Conservation (phyloP, 1,284 basidiomycete species). For the Pyrrhoderma lamaoense region DNA sequence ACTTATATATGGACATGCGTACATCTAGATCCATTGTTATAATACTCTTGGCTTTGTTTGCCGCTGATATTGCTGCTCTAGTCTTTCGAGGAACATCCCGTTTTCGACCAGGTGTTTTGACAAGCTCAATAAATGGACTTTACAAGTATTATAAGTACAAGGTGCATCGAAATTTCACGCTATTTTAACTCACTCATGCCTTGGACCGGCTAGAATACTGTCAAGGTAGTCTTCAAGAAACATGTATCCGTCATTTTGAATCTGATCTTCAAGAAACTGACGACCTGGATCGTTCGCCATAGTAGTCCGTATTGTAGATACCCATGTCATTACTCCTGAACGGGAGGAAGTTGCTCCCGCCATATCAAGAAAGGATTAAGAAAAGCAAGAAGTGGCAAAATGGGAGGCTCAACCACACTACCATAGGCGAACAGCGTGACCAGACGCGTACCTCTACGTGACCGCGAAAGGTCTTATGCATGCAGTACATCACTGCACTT, state of each 20-base stretch:
- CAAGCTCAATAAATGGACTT: slow-evolving; percentile 69
- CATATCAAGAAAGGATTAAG: slow-evolving; percentile 9
- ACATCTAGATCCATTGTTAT: slow-evolving; percentile 43
- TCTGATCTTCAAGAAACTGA: slow-evolving; percentile 59
- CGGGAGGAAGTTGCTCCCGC: background rate
- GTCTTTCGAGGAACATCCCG: slow-evolving; percentile 46
- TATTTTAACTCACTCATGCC: slow-evolving; percentile 46
- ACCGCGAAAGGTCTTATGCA: background rate
- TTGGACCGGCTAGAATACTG: slow-evolving; percentile 56
- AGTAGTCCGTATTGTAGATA: slow-evolving; percentile 51
- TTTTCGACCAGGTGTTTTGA: slow-evolving; percentile 74
- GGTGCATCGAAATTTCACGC: background rate
- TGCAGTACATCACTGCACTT: background rate
- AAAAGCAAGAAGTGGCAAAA: slow-evolving; percentile 2
- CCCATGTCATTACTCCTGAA: slow-evolving; percentile 46
- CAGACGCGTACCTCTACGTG: background rate
- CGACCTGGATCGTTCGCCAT: slow-evolving; percentile 69
- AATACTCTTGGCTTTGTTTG: slow-evolving; percentile 39
- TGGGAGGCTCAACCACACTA: background rate
- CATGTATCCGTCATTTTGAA: slow-evolving; percentile 64
- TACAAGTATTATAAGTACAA: background rate
- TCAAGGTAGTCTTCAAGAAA: slow-evolving; percentile 74
- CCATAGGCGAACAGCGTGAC: too few relatives aligned
- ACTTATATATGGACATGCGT: slow-evolving; percentile 13
- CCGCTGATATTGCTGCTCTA: slow-evolving; percentile 34